A percentile compares a stretch with the other conserved stretches of the same genome.
Evolutionary conservation across 345 rosid genomes (phyloP).

Genomic region (Durio zibethinus): DNA sequence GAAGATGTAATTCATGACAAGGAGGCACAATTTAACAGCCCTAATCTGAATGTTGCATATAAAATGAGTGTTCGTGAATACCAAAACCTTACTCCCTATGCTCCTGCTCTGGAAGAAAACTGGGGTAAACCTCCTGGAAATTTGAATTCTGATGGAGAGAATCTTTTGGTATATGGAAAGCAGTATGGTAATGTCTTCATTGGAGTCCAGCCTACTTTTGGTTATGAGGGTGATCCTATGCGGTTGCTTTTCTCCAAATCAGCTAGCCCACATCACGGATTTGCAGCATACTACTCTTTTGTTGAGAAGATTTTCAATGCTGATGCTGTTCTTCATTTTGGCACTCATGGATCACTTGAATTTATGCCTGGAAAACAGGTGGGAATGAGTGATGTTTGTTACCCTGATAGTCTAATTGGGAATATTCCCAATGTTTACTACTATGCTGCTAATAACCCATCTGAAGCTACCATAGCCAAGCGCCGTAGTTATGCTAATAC

Average conservation of each 20-base stretch:
- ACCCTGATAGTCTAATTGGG: conserved; percentile 94
- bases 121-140: conserved; percentile 99
- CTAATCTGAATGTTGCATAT: conserved; percentile 82
- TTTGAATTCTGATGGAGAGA: conserved; percentile 92
- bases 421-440: conserved; percentile 95
- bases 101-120: conserved; percentile 84
- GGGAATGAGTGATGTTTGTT: conserved; percentile 97
- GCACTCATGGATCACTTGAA: conserved; percentile 97
- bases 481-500: conserved; percentile 98
- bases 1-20: conserved; percentile 92
- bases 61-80: conserved; percentile 92
- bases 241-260: conserved; percentile 92
- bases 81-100: conserved; percentile 77
- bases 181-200: conserved; percentile 91
- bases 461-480: conserved; percentile 97
- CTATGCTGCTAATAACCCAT: conserved; percentile 95
- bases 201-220: conserved; percentile 97
- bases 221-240: conserved; percentile 99
- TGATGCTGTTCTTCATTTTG: conserved; percentile 94
- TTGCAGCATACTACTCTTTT: conserved; percentile 92
- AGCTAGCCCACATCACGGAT: conserved; percentile 97
- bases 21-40: conserved; percentile 98
- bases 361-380: conserved; percentile 99
- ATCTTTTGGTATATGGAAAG: conserved; percentile 85
- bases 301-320: conserved; percentile 96